A percentile compares a stretch with the other conserved stretches of the same genome.
These are phyloP conservation scores for Phytophthora sojae DNA, from an alignment of 352 stramenopile genomes.

Conservation along the genomic window DNA sequence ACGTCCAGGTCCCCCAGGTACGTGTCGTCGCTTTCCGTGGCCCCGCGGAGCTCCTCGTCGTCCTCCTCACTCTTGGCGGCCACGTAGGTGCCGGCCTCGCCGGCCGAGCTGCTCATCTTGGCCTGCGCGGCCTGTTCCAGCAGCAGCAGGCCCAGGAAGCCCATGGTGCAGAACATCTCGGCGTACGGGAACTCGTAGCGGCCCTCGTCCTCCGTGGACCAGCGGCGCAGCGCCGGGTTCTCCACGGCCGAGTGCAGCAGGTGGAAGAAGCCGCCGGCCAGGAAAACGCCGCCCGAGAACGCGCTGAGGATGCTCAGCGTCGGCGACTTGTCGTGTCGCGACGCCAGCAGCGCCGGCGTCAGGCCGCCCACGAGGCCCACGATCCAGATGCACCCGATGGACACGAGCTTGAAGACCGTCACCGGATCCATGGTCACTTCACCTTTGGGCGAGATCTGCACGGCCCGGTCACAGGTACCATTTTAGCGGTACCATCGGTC, in stretches of 20 bases:
- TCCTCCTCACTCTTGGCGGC: conserved; percentile 44
- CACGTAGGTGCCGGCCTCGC: conserved; percentile 20
- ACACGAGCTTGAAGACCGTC: conserved; percentile 83
- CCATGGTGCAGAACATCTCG: conserved; percentile 81
- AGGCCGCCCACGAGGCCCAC: conserved; percentile 69
- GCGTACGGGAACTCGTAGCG: conserved; percentile 79
- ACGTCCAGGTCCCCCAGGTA: conserved; percentile 57
- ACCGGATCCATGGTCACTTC: conserved; percentile 55
- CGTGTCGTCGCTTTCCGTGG: conserved; percentile 49
- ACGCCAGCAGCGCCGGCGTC: conserved; percentile 56
- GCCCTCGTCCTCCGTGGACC: conserved; percentile 71
- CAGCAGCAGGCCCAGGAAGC: conserved; percentile 72
- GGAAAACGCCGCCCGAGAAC: conserved; percentile 80
- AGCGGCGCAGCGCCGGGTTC: conserved; percentile 68
- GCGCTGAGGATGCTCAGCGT: conserved; percentile 63
- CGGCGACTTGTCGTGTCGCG: conserved; percentile 45
- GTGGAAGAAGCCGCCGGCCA: conserved; percentile 83
- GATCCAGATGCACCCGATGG: conserved; percentile 75
- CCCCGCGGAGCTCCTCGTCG: conserved; percentile 48
- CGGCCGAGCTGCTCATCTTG: conserved; percentile 27
- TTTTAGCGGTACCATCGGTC: too few species aligned
- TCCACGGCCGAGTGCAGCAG: conserved; percentile 75
- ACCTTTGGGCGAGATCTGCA: too few species aligned
- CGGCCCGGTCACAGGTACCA: too few species aligned
- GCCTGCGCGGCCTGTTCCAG: conserved; percentile 74